phyloP scores from a whole-genome alignment of 1,284 basidiomycete genomes.

The Abortiporus biennis region DNA sequence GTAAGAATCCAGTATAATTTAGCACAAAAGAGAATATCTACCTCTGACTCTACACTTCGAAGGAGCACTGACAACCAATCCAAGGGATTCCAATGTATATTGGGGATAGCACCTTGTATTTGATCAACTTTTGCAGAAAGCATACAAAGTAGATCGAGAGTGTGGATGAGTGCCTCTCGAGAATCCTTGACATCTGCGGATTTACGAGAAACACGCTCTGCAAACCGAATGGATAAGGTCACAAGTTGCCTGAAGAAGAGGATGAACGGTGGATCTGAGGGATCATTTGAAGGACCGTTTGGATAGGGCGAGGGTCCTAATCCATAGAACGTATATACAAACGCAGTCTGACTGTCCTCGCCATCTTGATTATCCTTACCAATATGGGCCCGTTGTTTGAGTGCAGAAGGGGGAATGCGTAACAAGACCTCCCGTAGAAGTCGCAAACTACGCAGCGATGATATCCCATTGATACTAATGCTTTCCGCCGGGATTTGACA shows the following conservation, averaged over 20 bases:
- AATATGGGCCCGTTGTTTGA: constrained; percentile 44
- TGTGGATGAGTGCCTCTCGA: constrained; percentile 43
- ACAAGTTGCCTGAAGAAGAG: constrained; percentile 21
- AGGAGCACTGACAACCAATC: constrained; percentile 51
- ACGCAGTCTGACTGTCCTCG: no score
- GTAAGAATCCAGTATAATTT: neutral
- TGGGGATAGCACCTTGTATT: constrained; percentile 21
- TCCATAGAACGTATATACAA: neutral
- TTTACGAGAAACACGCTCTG: constrained; percentile 29
- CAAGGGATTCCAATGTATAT: constrained; percentile 49
- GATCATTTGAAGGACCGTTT: no score
- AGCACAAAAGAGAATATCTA: constrained; percentile 21
- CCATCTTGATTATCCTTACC: constrained; percentile 14
- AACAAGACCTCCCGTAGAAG: constrained; percentile 12
- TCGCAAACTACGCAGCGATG: no score
- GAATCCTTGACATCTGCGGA: constrained; percentile 23
- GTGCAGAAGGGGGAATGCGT: constrained; percentile 43
- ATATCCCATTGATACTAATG: no score
- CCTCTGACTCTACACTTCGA: constrained; percentile 45
- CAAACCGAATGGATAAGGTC: constrained; percentile 30
- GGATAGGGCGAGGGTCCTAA: neutral
- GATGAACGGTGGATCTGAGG: neutral
- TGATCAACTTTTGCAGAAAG: constrained; percentile 40
- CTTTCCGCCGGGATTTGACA: neutral
- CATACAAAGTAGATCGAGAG: constrained; percentile 42